Base-by-base conservation (phyloP, 2,329 filamentous ascomycete genomes). In the Tolypocladium ophioglossoides region DNA sequence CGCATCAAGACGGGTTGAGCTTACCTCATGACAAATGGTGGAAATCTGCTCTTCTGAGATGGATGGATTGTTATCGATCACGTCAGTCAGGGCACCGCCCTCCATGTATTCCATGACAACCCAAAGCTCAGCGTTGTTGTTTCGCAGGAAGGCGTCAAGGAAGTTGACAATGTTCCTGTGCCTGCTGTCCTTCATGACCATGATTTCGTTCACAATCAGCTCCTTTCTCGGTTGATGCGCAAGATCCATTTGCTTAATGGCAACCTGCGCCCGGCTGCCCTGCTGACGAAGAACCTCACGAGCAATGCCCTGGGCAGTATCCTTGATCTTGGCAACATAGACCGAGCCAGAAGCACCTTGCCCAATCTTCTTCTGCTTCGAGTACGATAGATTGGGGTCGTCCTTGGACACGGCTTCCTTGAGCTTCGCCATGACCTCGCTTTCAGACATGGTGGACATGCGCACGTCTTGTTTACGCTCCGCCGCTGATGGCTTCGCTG, bases 101-200 rank as follows among this genome's bases (percentile, higher is more conserved):
- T 99, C 94, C 94, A 99, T 99, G 66, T 91, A 99, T 74, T 99
- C 94, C 94, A 99, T 96, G 52, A 99, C 92, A 12, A 99, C 91
- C 94, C 94, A 99, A n/a, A 99, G 80, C 70, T 99, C 94, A 53
- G 88, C 83, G 64, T 89, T 91, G 70, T 94, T 92, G 70, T 96
- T 95, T 65, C 94, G 89, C 66, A 99, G 75, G 78, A 97, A 99
- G 4, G 92, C 91, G 63, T 99, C 94, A 37, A 99, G 76, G 74
- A 96, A 99, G 74, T 99, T 99, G 72, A 99, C 94, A 76, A 99
- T 99, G 72, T 99, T 99, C 57, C 87, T 86, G 71, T 99, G 94
- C 68, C 91, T 89, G 77, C 90, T 96, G 74, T 99, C 94, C 76
- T 97, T 96, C 94, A 99, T 99, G 56, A 99, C 94, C 75, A 99